Conservation (phyloP, 164 flowering plant genomes). For the Aristolochia californica region DNA sequence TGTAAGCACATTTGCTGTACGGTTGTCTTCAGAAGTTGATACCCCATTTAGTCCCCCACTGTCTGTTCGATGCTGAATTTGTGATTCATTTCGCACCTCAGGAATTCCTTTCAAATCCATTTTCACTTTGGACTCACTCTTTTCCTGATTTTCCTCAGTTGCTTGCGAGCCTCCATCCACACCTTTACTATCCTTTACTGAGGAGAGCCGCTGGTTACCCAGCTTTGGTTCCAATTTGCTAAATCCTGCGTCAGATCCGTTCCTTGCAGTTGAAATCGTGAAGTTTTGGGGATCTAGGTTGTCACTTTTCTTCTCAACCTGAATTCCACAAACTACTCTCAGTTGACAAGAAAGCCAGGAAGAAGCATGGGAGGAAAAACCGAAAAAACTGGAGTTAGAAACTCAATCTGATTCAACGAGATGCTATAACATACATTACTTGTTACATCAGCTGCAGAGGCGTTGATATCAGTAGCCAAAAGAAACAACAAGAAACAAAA, state of each 20-base stretch:
- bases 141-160: neutral
- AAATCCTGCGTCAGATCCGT: constrained; percentile 4
- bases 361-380: neutral
- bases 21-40: neutral
- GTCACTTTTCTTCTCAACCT: constrained; percentile 9
- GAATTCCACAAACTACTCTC: neutral
- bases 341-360: neutral
- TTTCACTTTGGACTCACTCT: constrained; percentile 7
- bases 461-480: no score
- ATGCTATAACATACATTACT: no score
- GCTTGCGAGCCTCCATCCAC: constrained; percentile 7
- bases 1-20: no score
- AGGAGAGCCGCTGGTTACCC: constrained; percentile 7
- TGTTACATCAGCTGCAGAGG: no score
- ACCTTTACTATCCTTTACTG: constrained; percentile 8
- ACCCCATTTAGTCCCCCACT: constrained; percentile 10
- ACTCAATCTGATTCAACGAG: neutral
- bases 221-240: constrained; percentile 3
- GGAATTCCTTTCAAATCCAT: constrained; percentile 7
- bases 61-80: constrained; percentile 7
- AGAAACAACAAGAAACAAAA: no score
- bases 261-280: neutral
- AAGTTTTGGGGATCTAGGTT: constrained; percentile 10
- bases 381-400: neutral
- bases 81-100: constrained; percentile 7